Conservation (phyloP, 352 stramenopile genomes). For the Phytophthora fragariaefolia region DNA sequence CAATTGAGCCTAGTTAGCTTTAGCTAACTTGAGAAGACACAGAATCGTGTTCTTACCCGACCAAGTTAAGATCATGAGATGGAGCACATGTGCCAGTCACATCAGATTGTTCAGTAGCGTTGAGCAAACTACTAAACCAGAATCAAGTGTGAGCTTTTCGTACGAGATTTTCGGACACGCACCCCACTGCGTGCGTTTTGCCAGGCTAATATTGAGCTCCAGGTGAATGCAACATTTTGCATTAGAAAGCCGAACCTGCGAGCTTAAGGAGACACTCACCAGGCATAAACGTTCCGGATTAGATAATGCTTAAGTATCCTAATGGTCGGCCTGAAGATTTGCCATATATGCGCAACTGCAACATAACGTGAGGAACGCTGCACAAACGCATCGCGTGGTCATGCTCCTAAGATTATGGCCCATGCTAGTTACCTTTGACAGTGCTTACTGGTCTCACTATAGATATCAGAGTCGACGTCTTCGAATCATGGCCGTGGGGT, state of each 20-base stretch:
- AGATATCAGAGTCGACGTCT: slow-evolving; percentile 5
- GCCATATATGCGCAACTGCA: too few relatives aligned
- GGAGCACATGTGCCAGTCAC: neutral
- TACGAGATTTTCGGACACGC: neutral
- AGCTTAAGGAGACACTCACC: too few relatives aligned
- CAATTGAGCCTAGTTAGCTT: neutral
- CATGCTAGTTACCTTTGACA: neutral
- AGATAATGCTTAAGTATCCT: too few relatives aligned
- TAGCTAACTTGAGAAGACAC: neutral
- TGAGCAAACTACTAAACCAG: too few relatives aligned
- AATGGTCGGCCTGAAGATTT: too few relatives aligned
- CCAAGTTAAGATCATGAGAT: neutral
- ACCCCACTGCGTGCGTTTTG: neutral
- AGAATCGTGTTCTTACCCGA: neutral
- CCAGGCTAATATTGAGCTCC: too few relatives aligned
- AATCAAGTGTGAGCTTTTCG: neutral
- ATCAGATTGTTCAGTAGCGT: too few relatives aligned
- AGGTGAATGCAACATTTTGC: too few relatives aligned
- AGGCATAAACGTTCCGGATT: too few relatives aligned
- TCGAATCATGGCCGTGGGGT: neutral
- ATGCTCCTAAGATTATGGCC: neutral
- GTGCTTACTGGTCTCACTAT: slow-evolving; percentile 1
- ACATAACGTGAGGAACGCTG: too few relatives aligned
- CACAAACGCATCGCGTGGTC: neutral
- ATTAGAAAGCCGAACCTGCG: too few relatives aligned